These are phyloP conservation scores for Fraxinus greggii DNA, from an alignment of 305 asterid genomes.

Conservation along the genomic window DNA sequence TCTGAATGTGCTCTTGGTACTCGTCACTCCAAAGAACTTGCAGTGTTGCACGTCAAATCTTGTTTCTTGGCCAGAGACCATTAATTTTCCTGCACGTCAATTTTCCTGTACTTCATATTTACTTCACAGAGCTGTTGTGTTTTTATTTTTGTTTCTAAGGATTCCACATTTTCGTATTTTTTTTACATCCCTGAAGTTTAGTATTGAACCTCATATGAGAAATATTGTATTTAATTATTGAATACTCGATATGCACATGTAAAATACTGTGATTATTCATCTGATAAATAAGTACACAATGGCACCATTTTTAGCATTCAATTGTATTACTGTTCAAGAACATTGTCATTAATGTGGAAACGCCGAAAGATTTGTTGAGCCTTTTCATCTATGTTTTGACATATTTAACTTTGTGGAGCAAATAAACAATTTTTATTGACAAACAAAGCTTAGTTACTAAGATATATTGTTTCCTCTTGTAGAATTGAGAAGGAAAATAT, in stretches of 20 bases:
- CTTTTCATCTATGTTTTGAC: background rate
- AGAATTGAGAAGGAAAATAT: conserved; percentile 69
- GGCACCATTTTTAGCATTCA: background rate
- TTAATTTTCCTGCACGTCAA: background rate
- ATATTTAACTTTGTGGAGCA: conserved; percentile 8
- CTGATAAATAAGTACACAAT: background rate
- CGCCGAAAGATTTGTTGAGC: background rate
- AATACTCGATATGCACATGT: background rate
- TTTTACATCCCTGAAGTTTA: background rate
- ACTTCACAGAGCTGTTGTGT: background rate
- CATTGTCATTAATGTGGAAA: conserved; percentile 5
- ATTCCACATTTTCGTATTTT: background rate
- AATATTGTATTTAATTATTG: background rate
- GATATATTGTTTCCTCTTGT: conserved; percentile 29
- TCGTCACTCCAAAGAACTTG: background rate
- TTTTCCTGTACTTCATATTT: conserved; percentile 13
- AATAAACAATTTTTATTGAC: conserved; percentile 2
- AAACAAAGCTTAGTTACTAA: conserved; percentile 18
- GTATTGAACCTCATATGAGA: background rate
- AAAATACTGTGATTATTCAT: background rate
- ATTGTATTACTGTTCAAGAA: conserved; percentile 8
- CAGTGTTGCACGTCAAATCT: background rate
- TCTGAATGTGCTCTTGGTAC: background rate
- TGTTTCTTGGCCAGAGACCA: background rate
- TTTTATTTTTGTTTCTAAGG: background rate